These are phyloP conservation scores for Termitomyces sp. DNA, from an alignment of 768 basidiomycete species.

Conservation along the genomic window DNA sequence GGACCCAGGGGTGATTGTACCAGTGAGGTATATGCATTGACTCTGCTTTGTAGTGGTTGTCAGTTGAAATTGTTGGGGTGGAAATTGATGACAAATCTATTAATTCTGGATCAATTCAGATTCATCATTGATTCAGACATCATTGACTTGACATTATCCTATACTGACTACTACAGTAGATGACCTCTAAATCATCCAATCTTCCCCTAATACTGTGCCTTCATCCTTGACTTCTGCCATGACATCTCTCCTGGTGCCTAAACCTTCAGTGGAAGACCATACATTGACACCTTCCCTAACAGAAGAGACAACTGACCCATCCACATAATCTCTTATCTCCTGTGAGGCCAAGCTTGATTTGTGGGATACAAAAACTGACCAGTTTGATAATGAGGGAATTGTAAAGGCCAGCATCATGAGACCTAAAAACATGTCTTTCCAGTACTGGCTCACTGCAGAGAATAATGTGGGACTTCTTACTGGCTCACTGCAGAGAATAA, in stretches of 20 bases:
- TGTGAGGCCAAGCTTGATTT: slow-evolving; percentile 56
- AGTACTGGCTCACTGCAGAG: slow-evolving; percentile 59
- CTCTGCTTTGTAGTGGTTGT: no score
- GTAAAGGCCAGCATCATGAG: slow-evolving; percentile 53
- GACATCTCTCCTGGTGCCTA: slow-evolving; percentile 4
- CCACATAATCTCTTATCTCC: slow-evolving; percentile 30
- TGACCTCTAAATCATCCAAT: no score
- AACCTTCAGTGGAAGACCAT: slow-evolving; percentile 2
- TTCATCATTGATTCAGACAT: no score
- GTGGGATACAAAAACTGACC: slow-evolving; percentile 52
- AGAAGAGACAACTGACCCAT: slow-evolving; percentile 18
- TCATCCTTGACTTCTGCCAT: slow-evolving; percentile 1
- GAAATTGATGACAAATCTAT: no score
- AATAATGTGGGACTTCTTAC: slow-evolving; percentile 50
- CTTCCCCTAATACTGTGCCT: slow-evolving; percentile 16
- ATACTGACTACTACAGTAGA: no score
- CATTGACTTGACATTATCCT: no score
- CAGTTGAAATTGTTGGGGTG: no score
- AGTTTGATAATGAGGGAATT: slow-evolving; percentile 52
- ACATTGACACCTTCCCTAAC: background rate
- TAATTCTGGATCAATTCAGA: no score
- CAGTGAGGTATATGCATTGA: no score
- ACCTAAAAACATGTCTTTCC: slow-evolving; percentile 41
- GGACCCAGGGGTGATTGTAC: no score
- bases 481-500: slow-evolving; percentile 56